Evolutionary conservation across 2,329 filamentous ascomycete genomes (phyloP).

Genomic region (Leptographium galeiforme): DNA sequence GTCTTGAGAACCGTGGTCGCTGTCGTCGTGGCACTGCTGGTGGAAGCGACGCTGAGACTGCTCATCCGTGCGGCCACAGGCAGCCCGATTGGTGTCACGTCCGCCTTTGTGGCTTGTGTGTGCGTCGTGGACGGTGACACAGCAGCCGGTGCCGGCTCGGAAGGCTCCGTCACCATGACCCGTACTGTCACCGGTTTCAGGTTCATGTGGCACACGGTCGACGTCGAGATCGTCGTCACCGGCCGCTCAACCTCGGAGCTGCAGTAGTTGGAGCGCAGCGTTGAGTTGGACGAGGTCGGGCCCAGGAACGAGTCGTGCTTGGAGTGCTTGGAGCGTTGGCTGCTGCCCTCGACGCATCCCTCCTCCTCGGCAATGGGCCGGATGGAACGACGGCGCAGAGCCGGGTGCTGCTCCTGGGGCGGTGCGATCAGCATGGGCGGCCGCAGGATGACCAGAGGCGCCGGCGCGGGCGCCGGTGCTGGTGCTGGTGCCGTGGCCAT

Average conservation of each 20-base stretch:
- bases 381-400: constrained; percentile 27
- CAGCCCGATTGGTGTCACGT: not conserved
- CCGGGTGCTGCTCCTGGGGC: constrained; percentile 39
- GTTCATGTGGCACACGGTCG: not conserved
- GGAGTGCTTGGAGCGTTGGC: constrained; percentile 12
- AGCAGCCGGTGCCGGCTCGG: too few species aligned
- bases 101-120: not conserved
- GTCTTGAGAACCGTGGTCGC: not conserved
- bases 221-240: not conserved
- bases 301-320: constrained; percentile 44
- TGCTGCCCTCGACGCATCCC: not conserved
- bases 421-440: constrained; percentile 21
- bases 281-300: constrained; percentile 16
- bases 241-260: not conserved
- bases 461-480: not conserved
- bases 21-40: not conserved
- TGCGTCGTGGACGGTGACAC: not conserved
- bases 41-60: not conserved
- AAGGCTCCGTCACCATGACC: too few species aligned
- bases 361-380: constrained; percentile 19
- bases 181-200: too few species aligned
- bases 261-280: not conserved
- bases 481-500: not conserved
- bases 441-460: constrained; percentile 20
- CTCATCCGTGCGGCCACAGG: not conserved